Percentiles rank a stretch among this genome's conserved stretches.
Evolutionary conservation across 2,329 filamentous ascomycete genomes (phyloP).

Genomic region (Thelonectria blattea): DNA sequence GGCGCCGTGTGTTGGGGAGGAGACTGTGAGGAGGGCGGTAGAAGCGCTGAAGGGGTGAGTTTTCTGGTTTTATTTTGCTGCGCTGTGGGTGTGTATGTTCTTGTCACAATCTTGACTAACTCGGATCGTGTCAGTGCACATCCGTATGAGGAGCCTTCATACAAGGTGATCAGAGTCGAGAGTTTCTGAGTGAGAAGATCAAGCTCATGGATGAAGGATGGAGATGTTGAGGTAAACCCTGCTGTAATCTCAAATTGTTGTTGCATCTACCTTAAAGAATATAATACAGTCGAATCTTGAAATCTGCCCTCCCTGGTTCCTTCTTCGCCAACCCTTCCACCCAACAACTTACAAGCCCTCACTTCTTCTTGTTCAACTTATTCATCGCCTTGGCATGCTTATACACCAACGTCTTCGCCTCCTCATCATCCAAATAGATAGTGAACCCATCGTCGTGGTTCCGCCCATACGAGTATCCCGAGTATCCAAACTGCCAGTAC

Average conservation of each 20-base stretch:
- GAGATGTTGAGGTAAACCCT: too few relatives aligned
- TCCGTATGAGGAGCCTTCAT: slow-evolving; percentile 37
- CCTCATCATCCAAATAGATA: slow-evolving; percentile 58
- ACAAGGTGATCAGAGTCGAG: slow-evolving; percentile 35
- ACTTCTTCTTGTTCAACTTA: slow-evolving; percentile 20
- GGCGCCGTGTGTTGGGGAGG: slow-evolving; percentile 64
- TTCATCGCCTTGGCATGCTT: slow-evolving; percentile 52
- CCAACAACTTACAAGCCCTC: background rate
- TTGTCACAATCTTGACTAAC: slow-evolving; percentile 3
- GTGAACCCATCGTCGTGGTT: slow-evolving; percentile 63
- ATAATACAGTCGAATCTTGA: too few relatives aligned
- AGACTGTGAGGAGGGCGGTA: slow-evolving; percentile 62
- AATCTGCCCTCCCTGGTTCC: too few relatives aligned
- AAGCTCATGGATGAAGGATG: background rate
- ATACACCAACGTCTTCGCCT: slow-evolving; percentile 52
- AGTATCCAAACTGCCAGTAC: slow-evolving; percentile 63
- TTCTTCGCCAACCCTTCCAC: too few relatives aligned
- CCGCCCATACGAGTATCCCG: slow-evolving; percentile 57
- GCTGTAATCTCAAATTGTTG: too few relatives aligned
- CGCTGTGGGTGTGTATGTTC: background rate
- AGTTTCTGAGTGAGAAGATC: slow-evolving; percentile 27
- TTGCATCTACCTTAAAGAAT: too few relatives aligned
- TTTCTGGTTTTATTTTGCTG: background rate
- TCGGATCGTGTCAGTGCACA: slow-evolving; percentile 34
- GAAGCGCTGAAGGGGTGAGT: slow-evolving; percentile 69